Percentiles rank a stretch among this genome's conserved stretches.
Conservation (phyloP, 2,329 filamentous ascomycete species). For the Fusarium sp. region DNA sequence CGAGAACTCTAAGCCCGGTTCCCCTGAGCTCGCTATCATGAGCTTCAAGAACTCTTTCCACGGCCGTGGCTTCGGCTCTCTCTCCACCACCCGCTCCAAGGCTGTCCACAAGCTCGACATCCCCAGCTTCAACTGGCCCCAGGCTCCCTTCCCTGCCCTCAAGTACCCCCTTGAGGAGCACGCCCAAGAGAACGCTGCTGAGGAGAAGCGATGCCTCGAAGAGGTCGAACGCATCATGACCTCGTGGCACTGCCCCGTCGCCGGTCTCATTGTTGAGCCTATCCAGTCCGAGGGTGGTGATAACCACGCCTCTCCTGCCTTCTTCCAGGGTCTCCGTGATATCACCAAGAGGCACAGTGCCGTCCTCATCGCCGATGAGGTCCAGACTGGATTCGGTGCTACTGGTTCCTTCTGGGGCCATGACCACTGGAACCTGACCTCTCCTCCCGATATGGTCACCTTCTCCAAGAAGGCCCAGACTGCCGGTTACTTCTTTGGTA, state of each 20-base stretch:
- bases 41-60: slow-evolving; percentile 87
- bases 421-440: slow-evolving; percentile 82
- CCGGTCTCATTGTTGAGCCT: slow-evolving; percentile 83
- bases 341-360: slow-evolving; percentile 80
- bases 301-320: slow-evolving; percentile 84
- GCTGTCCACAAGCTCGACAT: slow-evolving; percentile 90
- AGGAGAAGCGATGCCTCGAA: slow-evolving; percentile 80
- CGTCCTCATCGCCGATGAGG: slow-evolving; percentile 86
- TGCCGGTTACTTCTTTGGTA: slow-evolving; percentile 86
- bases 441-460: slow-evolving; percentile 88
- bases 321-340: slow-evolving; percentile 83
- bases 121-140: slow-evolving; percentile 90
- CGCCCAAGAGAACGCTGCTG: slow-evolving; percentile 77
- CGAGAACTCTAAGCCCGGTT: slow-evolving; percentile 80
- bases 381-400: slow-evolving; percentile 86
- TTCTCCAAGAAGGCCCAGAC: slow-evolving; percentile 92
- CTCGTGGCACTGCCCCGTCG: slow-evolving; percentile 77
- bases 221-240: slow-evolving; percentile 82
- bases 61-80: slow-evolving; percentile 83
- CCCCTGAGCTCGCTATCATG: slow-evolving; percentile 82
- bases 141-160: slow-evolving; percentile 83
- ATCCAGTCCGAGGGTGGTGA: slow-evolving; percentile 89
- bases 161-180: slow-evolving; percentile 84
- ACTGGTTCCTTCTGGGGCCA: slow-evolving; percentile 92
- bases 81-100: slow-evolving; percentile 86